These are phyloP conservation scores for Pilobolus umbonatus DNA, from an alignment of 192 early-diverging fungal species.

Conservation along the genomic window DNA sequence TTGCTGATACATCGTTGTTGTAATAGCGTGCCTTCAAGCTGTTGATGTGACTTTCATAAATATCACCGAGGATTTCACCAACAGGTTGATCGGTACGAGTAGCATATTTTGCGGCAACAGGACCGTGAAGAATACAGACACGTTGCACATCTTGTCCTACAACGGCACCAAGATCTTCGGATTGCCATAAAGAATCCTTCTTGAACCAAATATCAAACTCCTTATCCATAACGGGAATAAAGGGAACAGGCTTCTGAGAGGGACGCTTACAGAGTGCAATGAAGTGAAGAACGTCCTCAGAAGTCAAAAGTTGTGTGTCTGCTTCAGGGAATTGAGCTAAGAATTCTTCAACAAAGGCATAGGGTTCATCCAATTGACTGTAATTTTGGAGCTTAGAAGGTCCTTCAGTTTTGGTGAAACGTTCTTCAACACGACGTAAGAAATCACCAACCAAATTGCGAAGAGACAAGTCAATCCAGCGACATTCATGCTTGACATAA, in stretches of 20 bases:
- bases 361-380: constrained; percentile 58
- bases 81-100: constrained; percentile 79
- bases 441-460: constrained; percentile 74
- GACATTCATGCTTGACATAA: constrained; percentile 62
- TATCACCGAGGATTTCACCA: constrained; percentile 79
- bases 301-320: constrained; percentile 67
- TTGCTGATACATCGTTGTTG: constrained; percentile 46
- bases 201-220: constrained; percentile 88
- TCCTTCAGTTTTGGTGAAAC: constrained; percentile 60
- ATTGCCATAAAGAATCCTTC: constrained; percentile 89
- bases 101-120: constrained; percentile 72
- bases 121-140: constrained; percentile 85
- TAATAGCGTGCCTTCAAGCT: constrained; percentile 71
- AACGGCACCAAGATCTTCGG: constrained; percentile 81
- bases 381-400: constrained; percentile 62
- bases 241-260: constrained; percentile 84
- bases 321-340: constrained; percentile 66
- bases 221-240: constrained; percentile 81
- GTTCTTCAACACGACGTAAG: constrained; percentile 81
- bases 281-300: constrained; percentile 84
- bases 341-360: constrained; percentile 61
- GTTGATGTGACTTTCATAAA: constrained; percentile 76
- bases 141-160: constrained; percentile 81
- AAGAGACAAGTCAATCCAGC: constrained; percentile 78
- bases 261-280: constrained; percentile 67